A percentile compares a stretch with the other conserved stretches of the same genome.
Conservation (phyloP, 2,329 filamentous ascomycete genomes). For the Calonectria multiphialidica region DNA sequence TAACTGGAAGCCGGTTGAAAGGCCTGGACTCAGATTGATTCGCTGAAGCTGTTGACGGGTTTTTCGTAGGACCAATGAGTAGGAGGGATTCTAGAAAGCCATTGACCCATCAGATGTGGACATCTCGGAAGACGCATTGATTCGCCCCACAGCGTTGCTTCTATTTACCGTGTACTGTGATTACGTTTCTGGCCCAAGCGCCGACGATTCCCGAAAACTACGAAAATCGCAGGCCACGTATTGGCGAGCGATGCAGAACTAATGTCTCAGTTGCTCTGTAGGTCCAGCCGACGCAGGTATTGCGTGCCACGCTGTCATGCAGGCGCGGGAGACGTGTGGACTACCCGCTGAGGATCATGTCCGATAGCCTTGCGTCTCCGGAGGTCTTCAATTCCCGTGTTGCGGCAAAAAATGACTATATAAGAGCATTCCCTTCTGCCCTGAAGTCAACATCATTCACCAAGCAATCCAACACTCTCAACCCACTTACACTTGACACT, state of each 20-base stretch:
- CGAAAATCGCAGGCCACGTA: neutral
- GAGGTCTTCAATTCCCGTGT: no score
- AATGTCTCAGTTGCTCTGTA: neutral
- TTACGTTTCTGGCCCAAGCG: neutral
- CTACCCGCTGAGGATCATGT: neutral
- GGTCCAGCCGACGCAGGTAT: neutral
- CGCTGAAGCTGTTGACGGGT: fast-evolving
- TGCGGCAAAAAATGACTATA: neutral
- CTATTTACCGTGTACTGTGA: neutral
- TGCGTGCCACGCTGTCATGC: neutral
- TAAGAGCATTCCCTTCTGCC: neutral
- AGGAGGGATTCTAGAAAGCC: neutral
- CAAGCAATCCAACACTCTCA: neutral
- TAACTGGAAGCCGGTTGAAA: neutral
- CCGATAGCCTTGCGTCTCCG: neutral
- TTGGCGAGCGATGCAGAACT: neutral
- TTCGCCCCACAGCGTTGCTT: neutral
- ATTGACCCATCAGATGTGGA: neutral
- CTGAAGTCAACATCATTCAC: neutral
- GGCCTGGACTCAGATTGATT: no score
- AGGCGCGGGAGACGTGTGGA: neutral
- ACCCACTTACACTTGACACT: neutral
- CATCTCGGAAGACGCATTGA: neutral
- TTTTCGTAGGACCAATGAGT: neutral
- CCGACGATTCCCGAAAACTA: neutral